Evolutionary conservation across 192 early-diverging fungal species (phyloP).

Genomic region (Allomyces macrogynus): DNA sequence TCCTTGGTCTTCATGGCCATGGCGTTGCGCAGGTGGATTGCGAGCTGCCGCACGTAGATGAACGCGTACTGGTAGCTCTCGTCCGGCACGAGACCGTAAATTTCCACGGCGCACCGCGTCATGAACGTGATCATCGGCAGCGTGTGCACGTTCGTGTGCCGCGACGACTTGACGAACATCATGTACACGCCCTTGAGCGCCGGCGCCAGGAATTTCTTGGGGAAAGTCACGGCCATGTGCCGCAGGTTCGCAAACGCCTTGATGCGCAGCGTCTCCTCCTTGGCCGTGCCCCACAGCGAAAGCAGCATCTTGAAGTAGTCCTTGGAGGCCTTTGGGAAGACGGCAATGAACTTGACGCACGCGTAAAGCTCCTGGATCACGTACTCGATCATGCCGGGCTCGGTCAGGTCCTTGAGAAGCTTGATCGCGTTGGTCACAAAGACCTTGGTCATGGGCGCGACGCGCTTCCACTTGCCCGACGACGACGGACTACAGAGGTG

Average conservation of each 20-base stretch:
- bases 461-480: constrained; percentile 41
- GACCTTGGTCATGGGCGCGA: constrained; percentile 62
- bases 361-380: constrained; percentile 64
- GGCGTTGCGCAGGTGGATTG: constrained; percentile 73
- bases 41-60: constrained; percentile 79
- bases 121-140: constrained; percentile 73
- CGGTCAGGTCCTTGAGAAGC: constrained; percentile 64
- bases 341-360: constrained; percentile 50
- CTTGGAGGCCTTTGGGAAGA: constrained; percentile 59
- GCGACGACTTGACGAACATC: constrained; percentile 56
- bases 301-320: constrained; percentile 55
- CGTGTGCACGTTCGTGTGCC: constrained; percentile 57
- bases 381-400: constrained; percentile 62
- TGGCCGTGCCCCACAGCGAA: constrained; percentile 27
- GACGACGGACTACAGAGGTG: constrained; percentile 11
- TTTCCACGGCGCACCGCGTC: constrained; percentile 77
- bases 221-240: constrained; percentile 29
- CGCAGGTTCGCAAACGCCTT: constrained; percentile 67
- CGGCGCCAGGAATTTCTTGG: constrained; percentile 37
- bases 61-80: constrained; percentile 86
- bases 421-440: constrained; percentile 52
- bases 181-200: constrained; percentile 61
- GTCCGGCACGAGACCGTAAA: constrained; percentile 54
- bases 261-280: constrained; percentile 51
- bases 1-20: constrained; percentile 70